Evolutionary conservation across 2,329 filamentous ascomycete genomes (phyloP), one percentile per base, ranked within the genome.

Genomic region (Colletotrichum graminicola): DNA sequence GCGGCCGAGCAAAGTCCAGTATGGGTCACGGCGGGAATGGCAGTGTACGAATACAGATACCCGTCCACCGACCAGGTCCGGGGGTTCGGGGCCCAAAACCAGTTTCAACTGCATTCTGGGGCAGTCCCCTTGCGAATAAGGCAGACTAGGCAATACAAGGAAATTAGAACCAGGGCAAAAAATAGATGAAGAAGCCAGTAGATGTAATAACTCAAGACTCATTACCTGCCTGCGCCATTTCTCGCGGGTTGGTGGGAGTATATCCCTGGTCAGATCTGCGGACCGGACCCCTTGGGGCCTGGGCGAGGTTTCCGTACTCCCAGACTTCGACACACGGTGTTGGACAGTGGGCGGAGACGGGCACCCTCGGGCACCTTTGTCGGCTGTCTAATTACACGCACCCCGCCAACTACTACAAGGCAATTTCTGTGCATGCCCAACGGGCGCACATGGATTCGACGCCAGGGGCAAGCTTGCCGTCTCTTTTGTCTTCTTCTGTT

Each of bases 361-460:
- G 7, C 16, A 21, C 41, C 14, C 39, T 41, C 14, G 62, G 67
- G 67, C 49, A 67, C 67, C 66, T 71, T 71, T 71, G 63, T 62
- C 67, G 63, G 49, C 21, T 23, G 60, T 56, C 67, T 55, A 70
- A 70, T 70, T 66, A 70, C 62, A 43, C 47, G 67, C 47, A 51
- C 67, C 67, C 67, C 67, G 67, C 63, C 67, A 67, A 56, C 51
- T 71, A 57, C 63, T 62, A 71, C 63, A 51, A 63, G 67, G 63
- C 67, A 71, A 71, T 71, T 67, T 67, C 67, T 61, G 56, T 49
- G 47, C 34, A 43, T 63, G 18, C 61, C 49, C 36, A 64, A 64
- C 62, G 62, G 49, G 49, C 47, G 47, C 47, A 52, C 61, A 63
- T 23, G 61, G 49, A 39, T 26, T 26, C 2, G 49, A 23, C n/a